Base-by-base conservation (phyloP, 1,139 yeast genomes). In the Debaryomyces coudertii region DNA sequence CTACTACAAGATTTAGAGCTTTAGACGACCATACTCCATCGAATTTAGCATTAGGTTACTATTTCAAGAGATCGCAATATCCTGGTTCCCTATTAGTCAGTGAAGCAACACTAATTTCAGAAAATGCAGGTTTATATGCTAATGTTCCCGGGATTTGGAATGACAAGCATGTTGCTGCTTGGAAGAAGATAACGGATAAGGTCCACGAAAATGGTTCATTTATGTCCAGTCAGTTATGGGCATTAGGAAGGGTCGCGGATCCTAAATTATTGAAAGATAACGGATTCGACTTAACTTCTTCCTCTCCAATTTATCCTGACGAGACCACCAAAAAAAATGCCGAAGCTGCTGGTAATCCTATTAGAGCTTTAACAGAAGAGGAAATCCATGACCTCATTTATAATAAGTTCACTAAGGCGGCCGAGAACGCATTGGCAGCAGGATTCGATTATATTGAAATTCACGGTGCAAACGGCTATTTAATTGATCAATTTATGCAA, bases 151-250 rank as follows among this genome's bases (percentile, higher is more conserved):
- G 87, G 42, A 71, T 83, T 42, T 81, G 73, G 69, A 69, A 66
- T 37, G 65, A 68, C 7, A 68, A 65, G 23, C 86, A 81, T 51
- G 61, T 71, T 14, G 63, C 57, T 11, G 76, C 69, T 20, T 83
- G 87, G 87, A 72, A 68, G 45, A 67, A 70, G 50, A 70, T 83
- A 46, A 64, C 69, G 45, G 73, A 74, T 24, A 70, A 63, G 12
- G 76, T 84, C 34, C 89, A 84, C 55, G 71, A 65, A 39, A 76
- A 83, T 53, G 72, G 77, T 27, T 76, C 87, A 1, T 73, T 62
- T 48, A 62, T 79, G 14, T 71, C 78, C 48, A 55, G 74, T 36
- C 93, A 87, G 64, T 57, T 86, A 36, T 83, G 87, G 85, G 73
- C 69, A 38, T 60, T 82, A 45, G 90, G 90, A 42, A 72, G 87